Base-by-base conservation (phyloP, 805 yeast species). In the Candida awuae region DNA sequence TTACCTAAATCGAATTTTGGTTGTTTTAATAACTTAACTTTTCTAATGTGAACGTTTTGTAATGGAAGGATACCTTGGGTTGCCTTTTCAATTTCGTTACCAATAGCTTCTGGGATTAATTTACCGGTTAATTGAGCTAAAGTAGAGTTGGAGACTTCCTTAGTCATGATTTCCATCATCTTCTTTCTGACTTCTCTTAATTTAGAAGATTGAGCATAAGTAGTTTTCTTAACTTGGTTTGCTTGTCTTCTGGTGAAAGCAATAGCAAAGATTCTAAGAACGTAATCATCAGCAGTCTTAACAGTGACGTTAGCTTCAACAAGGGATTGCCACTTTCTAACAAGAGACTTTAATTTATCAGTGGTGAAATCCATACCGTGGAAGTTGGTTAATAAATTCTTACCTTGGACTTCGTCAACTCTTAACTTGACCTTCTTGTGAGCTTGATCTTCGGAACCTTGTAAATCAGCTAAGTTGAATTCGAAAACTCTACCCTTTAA, bases 361-460 rank as follows among this genome's bases (percentile, higher is more conserved):
- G 94, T 76, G 64, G 97, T 88, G 82, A 90, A 88, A 77, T 87
- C 94, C 71, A 90, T 71, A 64, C 97, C 97, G 79, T 88, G 97
- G 94, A 88, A 90, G 94, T 90, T 90, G 77, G 97, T 88, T 68
- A 88, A 78, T 65, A 88, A 78, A 82, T 88, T 87, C 77, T 86
- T 85, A 75, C 97, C 97, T 76, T 90, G 96, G 59, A 88, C 95
- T 75, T 90, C 97, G 64, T 88, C 97, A 60, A 90, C 95, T 76
- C 97, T 87, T 73, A 90, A 84, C 73, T 83, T 85, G 66, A 90
- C 75, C 76, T 90, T 87, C 80, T 94, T 90, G 85, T 81, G 83
- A 53, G 97, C 80, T 80, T 88, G 95, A 75, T 90, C 97, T 77
- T 90, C 97, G 63, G 94, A 85, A 64, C 95, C 95, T 76, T 90